phyloP scores from a whole-genome alignment of 768 basidiomycete genomes.

The Suillus spraguei region DNA sequence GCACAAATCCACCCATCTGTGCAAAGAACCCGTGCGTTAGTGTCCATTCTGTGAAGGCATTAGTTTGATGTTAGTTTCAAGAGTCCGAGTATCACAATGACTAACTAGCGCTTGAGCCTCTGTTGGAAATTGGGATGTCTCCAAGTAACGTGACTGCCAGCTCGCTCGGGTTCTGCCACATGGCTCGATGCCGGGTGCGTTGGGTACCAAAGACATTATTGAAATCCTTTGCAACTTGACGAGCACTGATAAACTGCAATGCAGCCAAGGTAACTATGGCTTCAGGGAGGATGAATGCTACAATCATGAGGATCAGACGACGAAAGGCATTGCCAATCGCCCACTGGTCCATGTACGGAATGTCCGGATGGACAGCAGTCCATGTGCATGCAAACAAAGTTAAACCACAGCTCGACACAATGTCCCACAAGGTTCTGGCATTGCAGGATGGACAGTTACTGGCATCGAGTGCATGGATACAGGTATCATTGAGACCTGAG shows the following conservation, averaged over 20 bases:
- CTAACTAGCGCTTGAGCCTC: background rate
- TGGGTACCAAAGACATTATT: background rate
- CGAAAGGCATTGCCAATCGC: slow-evolving; percentile 4
- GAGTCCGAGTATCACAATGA: too few species aligned
- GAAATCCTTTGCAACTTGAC: background rate
- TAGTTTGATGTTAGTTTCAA: too few species aligned
- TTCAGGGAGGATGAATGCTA: too few species aligned
- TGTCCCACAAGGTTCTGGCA: slow-evolving; percentile 19
- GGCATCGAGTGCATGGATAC: background rate
- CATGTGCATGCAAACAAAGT: slow-evolving; percentile 35
- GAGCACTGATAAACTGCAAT: slow-evolving; percentile 26
- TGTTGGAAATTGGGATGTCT: too few species aligned
- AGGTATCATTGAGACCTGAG: background rate
- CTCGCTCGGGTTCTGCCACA: too few species aligned
- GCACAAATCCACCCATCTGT: too few species aligned
- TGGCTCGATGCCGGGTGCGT: too few species aligned
- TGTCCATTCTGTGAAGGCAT: too few species aligned
- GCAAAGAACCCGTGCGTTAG: too few species aligned
- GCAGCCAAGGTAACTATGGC: too few species aligned
- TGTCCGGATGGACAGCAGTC: slow-evolving; percentile 34
- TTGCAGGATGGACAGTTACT: background rate
- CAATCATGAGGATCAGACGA: slow-evolving; percentile 21
- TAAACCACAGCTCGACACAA: slow-evolving; percentile 29
- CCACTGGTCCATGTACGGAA: slow-evolving; percentile 23
- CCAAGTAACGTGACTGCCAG: too few species aligned